Conservation (phyloP, 2,329 filamentous ascomycete genomes). For the Cercospora beticola region DNA sequence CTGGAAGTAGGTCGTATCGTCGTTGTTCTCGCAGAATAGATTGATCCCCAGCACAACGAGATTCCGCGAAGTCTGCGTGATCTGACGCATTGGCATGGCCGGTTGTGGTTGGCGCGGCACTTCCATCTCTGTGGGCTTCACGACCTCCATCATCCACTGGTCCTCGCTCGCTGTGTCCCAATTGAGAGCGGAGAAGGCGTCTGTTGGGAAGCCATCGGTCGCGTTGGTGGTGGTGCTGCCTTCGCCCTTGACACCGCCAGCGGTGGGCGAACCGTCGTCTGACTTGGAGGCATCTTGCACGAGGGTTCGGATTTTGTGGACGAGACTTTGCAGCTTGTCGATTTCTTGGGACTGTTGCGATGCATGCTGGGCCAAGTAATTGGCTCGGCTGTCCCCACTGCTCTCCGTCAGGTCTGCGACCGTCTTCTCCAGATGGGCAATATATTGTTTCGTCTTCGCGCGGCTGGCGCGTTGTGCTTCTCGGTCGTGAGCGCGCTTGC, state of each 20-base stretch:
- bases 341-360: slow-evolving; percentile 28
- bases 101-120: not conserved
- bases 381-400: slow-evolving; percentile 22
- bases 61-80: slow-evolving; percentile 17
- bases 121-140: slow-evolving; percentile 3
- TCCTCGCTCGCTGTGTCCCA: slow-evolving; percentile 22
- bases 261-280: slow-evolving; percentile 11
- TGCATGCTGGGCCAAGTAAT: slow-evolving; percentile 28
- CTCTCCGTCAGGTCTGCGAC: slow-evolving; percentile 26
- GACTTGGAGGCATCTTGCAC: slow-evolving; percentile 26
- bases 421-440: slow-evolving; percentile 29
- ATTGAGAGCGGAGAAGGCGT: slow-evolving; percentile 12
- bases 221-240: slow-evolving; percentile 13
- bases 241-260: slow-evolving; percentile 14
- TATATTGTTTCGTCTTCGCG: slow-evolving; percentile 29
- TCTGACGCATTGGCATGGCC: not conserved
- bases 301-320: slow-evolving; percentile 25
- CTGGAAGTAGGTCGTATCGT: slow-evolving; percentile 24
- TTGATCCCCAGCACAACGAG: slow-evolving; percentile 26
- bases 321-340: slow-evolving; percentile 25
- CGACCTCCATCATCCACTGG: slow-evolving; percentile 18
- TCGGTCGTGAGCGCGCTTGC: slow-evolving; percentile 27
- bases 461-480: slow-evolving; percentile 27
- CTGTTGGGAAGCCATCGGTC: not conserved
- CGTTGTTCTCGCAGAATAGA: slow-evolving; percentile 22